Conservation (phyloP, 768 basidiomycete species). For the Boletus vinaceobasis region DNA sequence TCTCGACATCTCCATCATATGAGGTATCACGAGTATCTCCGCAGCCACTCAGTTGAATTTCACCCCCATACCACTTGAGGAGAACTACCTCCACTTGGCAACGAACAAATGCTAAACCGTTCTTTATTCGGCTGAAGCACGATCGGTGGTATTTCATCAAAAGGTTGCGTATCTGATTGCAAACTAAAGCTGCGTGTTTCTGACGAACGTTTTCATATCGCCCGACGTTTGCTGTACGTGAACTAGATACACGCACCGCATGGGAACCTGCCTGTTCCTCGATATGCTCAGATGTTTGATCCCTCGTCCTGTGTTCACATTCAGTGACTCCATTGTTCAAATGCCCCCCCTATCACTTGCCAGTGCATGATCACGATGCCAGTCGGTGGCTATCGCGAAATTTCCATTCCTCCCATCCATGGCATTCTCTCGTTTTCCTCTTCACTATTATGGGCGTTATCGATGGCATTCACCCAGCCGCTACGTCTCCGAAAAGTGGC, state of each 20-base stretch:
- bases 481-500: slow-evolving; percentile 10
- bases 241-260: slow-evolving; percentile 8
- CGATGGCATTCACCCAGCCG: slow-evolving; percentile 5
- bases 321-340: background rate
- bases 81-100: slow-evolving; percentile 23
- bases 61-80: slow-evolving; percentile 2
- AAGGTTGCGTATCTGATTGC: slow-evolving; percentile 22
- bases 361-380: slow-evolving; percentile 2
- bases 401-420: slow-evolving; percentile 1
- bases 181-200: slow-evolving; percentile 11
- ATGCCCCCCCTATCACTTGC: background rate
- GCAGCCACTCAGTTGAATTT: slow-evolving; percentile 1
- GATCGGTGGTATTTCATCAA: slow-evolving; percentile 23
- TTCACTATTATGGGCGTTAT: slow-evolving; percentile 13
- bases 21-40: background rate
- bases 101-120: slow-evolving; percentile 4
- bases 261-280: slow-evolving; percentile 11
- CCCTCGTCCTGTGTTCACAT: slow-evolving; percentile 3
- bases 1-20: slow-evolving; percentile 4
- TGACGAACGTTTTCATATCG: slow-evolving; percentile 26
- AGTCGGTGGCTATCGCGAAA: background rate
- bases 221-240: slow-evolving; percentile 16
- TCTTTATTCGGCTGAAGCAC: slow-evolving; percentile 13
- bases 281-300: slow-evolving; percentile 15
- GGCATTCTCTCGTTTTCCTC: slow-evolving; percentile 10